These are phyloP conservation scores for Closterium sp. DNA, from an alignment of 139 green algal genomes.

Conservation along the genomic window DNA sequence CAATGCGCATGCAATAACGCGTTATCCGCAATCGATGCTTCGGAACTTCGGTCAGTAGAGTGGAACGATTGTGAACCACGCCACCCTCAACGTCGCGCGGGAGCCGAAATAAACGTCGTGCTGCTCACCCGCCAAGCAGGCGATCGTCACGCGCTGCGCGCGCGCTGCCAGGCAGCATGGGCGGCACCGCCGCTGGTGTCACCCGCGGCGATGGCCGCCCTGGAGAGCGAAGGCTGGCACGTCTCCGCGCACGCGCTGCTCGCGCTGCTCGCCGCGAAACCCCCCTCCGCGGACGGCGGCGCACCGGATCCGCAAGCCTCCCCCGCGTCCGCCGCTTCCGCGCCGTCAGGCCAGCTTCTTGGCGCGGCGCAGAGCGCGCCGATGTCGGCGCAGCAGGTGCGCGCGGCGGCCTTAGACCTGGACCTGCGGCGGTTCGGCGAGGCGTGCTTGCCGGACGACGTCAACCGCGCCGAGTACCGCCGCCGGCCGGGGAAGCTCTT, in stretches of 20 bases:
- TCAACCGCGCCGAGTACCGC: neutral
- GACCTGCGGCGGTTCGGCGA: neutral
- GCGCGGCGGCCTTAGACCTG: neutral
- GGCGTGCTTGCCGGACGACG: neutral
- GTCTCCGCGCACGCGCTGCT: neutral
- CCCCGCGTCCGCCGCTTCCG: neutral
- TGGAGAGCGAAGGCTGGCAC: neutral
- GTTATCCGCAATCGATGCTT: too few species aligned
- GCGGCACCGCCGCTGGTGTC: neutral
- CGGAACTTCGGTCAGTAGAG: too few species aligned
- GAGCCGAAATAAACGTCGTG: too few species aligned
- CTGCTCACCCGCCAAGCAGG: too few species aligned
- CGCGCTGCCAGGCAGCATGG: neutral
- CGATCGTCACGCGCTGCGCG: too few species aligned
- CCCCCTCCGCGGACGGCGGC: neutral
- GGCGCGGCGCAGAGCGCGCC: too few species aligned
- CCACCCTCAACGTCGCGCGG: too few species aligned
- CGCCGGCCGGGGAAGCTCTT: neutral
- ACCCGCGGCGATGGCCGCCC: neutral
- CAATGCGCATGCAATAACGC: too few species aligned
- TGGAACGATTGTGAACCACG: too few species aligned
- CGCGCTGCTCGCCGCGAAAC: neutral
- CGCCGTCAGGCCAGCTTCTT: too few species aligned
- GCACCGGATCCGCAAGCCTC: neutral
- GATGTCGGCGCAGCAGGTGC: neutral